A percentile compares a stretch with the other conserved stretches of the same genome.
Conservation (phyloP, 2,329 filamentous ascomycete genomes). For the Trichoderma atroviride region DNA sequence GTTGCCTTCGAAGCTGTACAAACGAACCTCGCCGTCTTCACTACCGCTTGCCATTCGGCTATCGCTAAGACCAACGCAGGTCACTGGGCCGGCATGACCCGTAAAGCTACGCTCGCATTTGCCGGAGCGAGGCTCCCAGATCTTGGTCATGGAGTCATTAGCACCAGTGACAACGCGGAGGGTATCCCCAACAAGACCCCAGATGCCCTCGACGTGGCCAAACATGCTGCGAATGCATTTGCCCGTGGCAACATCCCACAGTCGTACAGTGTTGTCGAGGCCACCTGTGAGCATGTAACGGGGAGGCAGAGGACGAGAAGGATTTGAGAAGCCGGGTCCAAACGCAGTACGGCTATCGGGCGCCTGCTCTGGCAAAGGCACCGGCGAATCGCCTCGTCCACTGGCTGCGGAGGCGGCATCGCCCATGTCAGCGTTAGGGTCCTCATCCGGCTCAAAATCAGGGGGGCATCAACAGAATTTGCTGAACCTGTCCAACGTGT, state of each 20-base stretch:
- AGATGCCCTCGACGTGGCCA: constrained; percentile 93
- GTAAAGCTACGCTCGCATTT: constrained; percentile 92
- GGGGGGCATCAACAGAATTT: constrained; percentile 79
- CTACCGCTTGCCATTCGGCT: constrained; percentile 87
- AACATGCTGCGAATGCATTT: constrained; percentile 91
- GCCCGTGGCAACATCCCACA: constrained; percentile 87
- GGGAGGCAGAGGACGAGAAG: constrained; percentile 71
- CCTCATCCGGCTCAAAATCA: constrained; percentile 86
- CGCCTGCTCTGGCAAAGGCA: constrained; percentile 37
- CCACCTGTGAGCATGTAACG: constrained; percentile 92
- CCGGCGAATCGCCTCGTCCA: constrained; percentile 49
- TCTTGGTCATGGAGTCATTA: constrained; percentile 92
- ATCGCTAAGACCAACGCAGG: constrained; percentile 89
- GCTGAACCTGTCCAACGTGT: constrained; percentile 94
- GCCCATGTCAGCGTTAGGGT: constrained; percentile 50
- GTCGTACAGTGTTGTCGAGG: constrained; percentile 84
- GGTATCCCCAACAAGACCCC: constrained; percentile 88
- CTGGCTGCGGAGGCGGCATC: constrained; percentile 58
- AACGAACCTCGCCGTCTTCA: constrained; percentile 87
- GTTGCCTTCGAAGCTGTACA: constrained; percentile 73
- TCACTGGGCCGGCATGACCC: constrained; percentile 87
- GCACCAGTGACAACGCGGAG: constrained; percentile 85
- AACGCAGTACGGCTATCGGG: constrained; percentile 57
- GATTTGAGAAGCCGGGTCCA: constrained; percentile 63
- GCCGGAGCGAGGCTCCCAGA: constrained; percentile 89